Percentiles rank a stretch among this genome's conserved stretches.
phyloP scores from a whole-genome alignment of 2,329 filamentous ascomycete species.

The Diaporthe nobilis region DNA sequence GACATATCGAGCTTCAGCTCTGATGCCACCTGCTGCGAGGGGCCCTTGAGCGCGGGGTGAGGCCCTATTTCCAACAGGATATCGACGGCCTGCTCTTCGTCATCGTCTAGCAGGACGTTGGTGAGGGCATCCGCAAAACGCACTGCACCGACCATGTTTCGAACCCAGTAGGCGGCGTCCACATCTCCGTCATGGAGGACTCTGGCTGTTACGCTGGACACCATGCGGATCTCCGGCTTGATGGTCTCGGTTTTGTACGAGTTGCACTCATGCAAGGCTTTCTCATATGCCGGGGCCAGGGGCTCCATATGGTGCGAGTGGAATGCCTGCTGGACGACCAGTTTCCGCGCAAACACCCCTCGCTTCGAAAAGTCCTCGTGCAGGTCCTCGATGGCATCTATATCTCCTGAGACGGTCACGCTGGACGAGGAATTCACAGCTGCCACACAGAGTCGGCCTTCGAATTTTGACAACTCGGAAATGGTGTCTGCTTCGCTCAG shows the following conservation, averaged over 20 bases:
- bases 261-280: constrained; percentile 28
- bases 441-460: constrained; percentile 47
- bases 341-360: constrained; percentile 41
- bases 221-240: background rate
- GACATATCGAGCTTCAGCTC: constrained; percentile 1
- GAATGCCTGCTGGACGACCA: constrained; percentile 49
- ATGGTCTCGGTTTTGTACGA: background rate
- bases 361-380: constrained; percentile 39
- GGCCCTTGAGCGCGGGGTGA: constrained; percentile 55
- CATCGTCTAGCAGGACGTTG: background rate
- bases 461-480: constrained; percentile 45
- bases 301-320: constrained; percentile 50
- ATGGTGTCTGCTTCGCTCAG: constrained; percentile 53
- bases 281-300: constrained; percentile 43
- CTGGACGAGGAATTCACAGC: constrained; percentile 54
- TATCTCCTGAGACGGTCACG: constrained; percentile 54
- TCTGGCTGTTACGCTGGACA: constrained; percentile 5
- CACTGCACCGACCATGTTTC: constrained; percentile 54
- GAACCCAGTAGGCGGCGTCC: constrained; percentile 46
- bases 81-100: constrained; percentile 36
- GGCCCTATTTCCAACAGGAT: constrained; percentile 50
- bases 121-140: constrained; percentile 50
- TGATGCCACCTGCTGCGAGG: background rate
- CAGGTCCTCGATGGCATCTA: constrained; percentile 40
- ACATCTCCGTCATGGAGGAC: constrained; percentile 10